Base-by-base conservation (phyloP, 163 green algal species). In the Chlamydomonas reinhardtii region DNA sequence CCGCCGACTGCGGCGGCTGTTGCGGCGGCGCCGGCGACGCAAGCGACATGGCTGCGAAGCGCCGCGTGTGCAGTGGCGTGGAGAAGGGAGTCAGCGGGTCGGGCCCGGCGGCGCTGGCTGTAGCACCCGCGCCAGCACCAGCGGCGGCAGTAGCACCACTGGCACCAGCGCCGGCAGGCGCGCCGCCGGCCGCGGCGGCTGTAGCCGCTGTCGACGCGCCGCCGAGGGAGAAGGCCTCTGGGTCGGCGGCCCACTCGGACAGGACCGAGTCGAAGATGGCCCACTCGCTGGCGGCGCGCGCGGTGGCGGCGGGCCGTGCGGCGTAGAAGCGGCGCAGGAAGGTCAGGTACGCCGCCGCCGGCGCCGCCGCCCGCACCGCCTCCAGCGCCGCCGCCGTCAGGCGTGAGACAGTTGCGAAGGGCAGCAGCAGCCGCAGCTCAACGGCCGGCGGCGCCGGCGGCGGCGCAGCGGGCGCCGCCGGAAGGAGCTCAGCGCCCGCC, bases 261-360 rank as follows among this genome's bases (percentile, higher is more conserved):
- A 95, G 76, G 71, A 91, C 71, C 12, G 66, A 62, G 31, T 86
- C 75, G 9, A 93, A 75, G 0, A 71, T 84, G 0, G 68, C 72
- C 91, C 90, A 94, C 76, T 93, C 91, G 31, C 59, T 34, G 34
- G 59, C 31, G 24, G 83, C 29, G 12, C 82, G 79, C 52, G 35
- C 39, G 29, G n/a, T 91, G 83, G 31, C 48, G 78, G 71, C 74
- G 82, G 39, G 78, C 69, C 73, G 52, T 71, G 69, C 75, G 32
- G 31, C 34, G 64, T 84, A 84, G 35, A 88, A 77, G 62, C 79
- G 69, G 71, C 59, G 76, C n/a, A 82, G 70, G 31, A 91, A 76
- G 31, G 71, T 73, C 27, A 87, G 74, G 64, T 76, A 90, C 2
- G 75, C 43, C 27, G 59, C 29, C 48, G 77, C 2, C 8, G 83